Percentiles rank a stretch among this genome's conserved stretches.
phyloP scores from a whole-genome alignment of 257 asterid genomes.

The Penstemon newberryi region DNA sequence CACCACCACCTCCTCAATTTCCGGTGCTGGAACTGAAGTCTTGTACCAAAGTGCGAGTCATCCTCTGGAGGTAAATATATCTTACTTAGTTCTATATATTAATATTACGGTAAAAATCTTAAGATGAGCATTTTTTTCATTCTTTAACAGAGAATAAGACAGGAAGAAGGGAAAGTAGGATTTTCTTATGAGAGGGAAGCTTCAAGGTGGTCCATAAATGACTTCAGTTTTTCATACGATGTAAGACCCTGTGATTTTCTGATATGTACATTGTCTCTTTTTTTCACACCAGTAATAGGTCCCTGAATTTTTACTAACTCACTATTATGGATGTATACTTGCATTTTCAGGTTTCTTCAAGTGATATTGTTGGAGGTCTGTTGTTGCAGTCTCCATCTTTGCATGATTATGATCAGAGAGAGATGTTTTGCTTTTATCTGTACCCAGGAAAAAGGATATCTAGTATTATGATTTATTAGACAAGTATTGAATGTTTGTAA shows the following conservation, averaged over 20 bases:
- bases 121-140: constrained; percentile 9
- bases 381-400: constrained; percentile 68
- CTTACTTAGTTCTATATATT: neutral
- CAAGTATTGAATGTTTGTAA: too few relatives aligned
- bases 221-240: constrained; percentile 62
- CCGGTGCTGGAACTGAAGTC: constrained; percentile 51
- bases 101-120: constrained; percentile 1
- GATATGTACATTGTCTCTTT: neutral
- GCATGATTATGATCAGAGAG: constrained; percentile 75
- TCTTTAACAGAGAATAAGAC: constrained; percentile 50
- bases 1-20: too few relatives aligned
- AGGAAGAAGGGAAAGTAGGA: constrained; percentile 42
- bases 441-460: constrained; percentile 54
- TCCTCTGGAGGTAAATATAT: constrained; percentile 59
- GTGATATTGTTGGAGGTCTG: constrained; percentile 57
- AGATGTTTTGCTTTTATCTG: constrained; percentile 75
- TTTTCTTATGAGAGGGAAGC: constrained; percentile 62
- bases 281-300: neutral
- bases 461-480: too few relatives aligned
- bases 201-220: constrained; percentile 58
- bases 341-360: constrained; percentile 59
- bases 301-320: constrained; percentile 1
- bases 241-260: constrained; percentile 38
- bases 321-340: constrained; percentile 15
- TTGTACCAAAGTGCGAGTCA: constrained; percentile 55